phyloP scores from a whole-genome alignment of 2,329 filamentous ascomycete species.

The Nemania bipapillata region DNA sequence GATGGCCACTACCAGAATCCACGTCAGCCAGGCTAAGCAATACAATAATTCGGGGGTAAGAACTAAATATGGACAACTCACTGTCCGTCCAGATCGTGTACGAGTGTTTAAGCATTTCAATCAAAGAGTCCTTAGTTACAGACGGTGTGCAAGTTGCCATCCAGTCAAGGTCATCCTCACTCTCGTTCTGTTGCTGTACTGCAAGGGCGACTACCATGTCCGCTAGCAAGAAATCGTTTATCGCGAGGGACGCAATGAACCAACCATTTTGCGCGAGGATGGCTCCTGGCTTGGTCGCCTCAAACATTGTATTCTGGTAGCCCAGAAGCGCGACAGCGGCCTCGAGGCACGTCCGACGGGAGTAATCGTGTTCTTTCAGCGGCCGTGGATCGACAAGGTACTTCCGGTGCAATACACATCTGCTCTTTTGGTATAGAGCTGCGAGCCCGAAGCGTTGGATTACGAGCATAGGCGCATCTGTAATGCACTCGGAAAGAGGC shows the following conservation, averaged over 20 bases:
- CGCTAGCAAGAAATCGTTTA: conserved; percentile 71
- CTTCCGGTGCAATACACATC: conserved; percentile 66
- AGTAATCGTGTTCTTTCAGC: conserved; percentile 62
- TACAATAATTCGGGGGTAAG: background rate
- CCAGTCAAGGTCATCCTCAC: conserved; percentile 52
- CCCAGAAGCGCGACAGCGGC: conserved; percentile 61
- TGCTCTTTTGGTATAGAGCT: conserved; percentile 65
- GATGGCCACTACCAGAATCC: conserved; percentile 47
- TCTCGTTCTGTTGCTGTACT: conserved; percentile 57
- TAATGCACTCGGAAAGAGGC: conserved; percentile 61
- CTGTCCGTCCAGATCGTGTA: conserved; percentile 57
- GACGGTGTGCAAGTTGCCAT: conserved; percentile 49
- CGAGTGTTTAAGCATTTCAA: conserved; percentile 57
- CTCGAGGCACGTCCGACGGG: conserved; percentile 62
- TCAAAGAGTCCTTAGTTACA: conserved; percentile 55
- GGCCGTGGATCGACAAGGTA: conserved; percentile 60
- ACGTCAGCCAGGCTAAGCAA: conserved; percentile 33
- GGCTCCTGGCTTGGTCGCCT: conserved; percentile 64
- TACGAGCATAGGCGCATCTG: conserved; percentile 59
- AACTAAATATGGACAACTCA: conserved; percentile 18
- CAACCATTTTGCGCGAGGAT: conserved; percentile 64
- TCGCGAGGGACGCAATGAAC: conserved; percentile 67
- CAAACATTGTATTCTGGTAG: conserved; percentile 61
- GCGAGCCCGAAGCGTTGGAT: conserved; percentile 66
- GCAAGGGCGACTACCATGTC: conserved; percentile 69